Percentiles rank a stretch among this genome's conserved stretches.
Conservation (phyloP, 2,329 filamentous ascomycete genomes). For the Alternaria alternata region DNA sequence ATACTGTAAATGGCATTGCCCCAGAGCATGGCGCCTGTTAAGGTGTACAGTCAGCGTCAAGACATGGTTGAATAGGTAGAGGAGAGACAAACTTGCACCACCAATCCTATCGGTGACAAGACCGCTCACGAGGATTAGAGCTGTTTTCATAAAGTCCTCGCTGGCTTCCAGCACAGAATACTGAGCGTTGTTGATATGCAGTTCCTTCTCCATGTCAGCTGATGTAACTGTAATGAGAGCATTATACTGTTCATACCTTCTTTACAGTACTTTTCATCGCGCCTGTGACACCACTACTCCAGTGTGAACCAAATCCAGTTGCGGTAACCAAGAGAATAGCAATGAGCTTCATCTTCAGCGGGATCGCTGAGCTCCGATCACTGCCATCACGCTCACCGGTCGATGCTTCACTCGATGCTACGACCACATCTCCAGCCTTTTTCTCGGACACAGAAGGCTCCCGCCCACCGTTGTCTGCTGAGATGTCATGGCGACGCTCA, state of each 20-base stretch:
- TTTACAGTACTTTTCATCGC: conserved; percentile 70
- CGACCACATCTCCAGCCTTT: conserved; percentile 1
- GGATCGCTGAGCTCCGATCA: conserved; percentile 17
- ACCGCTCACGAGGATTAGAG: conserved; percentile 64
- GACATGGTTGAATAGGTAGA: neutral
- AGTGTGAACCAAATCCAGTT: conserved; percentile 68
- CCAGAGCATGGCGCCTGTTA: conserved; percentile 62
- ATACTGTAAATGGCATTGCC: conserved; percentile 68
- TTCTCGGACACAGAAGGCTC: neutral
- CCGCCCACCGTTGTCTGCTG: neutral
- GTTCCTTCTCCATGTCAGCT: conserved; percentile 44
- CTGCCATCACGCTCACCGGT: neutral
- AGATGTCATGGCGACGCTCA: neutral
- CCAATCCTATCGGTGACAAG: conserved; percentile 66
- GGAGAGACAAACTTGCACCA: conserved; percentile 54
- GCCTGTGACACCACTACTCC: conserved; percentile 67
- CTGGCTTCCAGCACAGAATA: conserved; percentile 67
- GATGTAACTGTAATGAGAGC: neutral
- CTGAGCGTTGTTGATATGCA: conserved; percentile 67
- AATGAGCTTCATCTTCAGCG: conserved; percentile 43
- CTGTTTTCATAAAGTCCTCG: conserved; percentile 68
- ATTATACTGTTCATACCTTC: conserved; percentile 49
- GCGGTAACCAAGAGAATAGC: conserved; percentile 61
- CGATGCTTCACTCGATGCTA: conserved; percentile 19
- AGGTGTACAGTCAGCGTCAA: neutral